Percentiles rank a stretch among this genome's conserved stretches.
phyloP scores from a whole-genome alignment of 495 filamentous ascomycete species.

The Hypoxylon lienhwacheense region DNA sequence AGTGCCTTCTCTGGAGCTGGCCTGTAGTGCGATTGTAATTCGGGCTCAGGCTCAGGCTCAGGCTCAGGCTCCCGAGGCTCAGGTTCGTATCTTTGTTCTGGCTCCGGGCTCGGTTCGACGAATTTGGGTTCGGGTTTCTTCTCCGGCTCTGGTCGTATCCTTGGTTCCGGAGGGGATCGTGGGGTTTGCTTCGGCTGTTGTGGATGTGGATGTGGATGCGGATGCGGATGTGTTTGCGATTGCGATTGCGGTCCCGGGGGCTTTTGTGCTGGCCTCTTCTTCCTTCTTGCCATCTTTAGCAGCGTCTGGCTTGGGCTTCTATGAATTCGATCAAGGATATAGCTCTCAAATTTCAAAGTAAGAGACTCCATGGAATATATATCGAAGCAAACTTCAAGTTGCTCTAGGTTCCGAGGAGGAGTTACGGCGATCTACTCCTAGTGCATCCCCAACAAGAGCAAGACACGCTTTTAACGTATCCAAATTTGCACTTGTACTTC shows the following conservation, averaged over 20 bases:
- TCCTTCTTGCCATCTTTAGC: slow-evolving; percentile 23
- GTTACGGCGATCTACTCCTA: neutral
- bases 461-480: slow-evolving; percentile 20
- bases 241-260: neutral
- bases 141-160: no score
- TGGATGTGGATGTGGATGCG: neutral
- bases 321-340: slow-evolving; percentile 8
- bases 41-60: neutral
- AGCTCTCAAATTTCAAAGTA: neutral
- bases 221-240: neutral
- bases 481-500: slow-evolving; percentile 3
- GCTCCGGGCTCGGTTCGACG: neutral
- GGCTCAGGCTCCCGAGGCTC: neutral
- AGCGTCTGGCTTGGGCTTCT: neutral
- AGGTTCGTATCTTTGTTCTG: neutral
- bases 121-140: neutral
- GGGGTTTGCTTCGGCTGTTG: no score
- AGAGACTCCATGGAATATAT: slow-evolving; percentile 17
- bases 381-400: neutral
- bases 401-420: slow-evolving; percentile 3
- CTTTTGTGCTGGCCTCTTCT: slow-evolving; percentile 11
- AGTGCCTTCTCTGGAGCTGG: neutral
- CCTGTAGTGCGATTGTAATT: neutral
- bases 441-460: slow-evolving; percentile 12
- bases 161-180: no score